phyloP scores from a whole-genome alignment of 2,329 filamentous ascomycete species.

The Neonectria magnoliae region DNA sequence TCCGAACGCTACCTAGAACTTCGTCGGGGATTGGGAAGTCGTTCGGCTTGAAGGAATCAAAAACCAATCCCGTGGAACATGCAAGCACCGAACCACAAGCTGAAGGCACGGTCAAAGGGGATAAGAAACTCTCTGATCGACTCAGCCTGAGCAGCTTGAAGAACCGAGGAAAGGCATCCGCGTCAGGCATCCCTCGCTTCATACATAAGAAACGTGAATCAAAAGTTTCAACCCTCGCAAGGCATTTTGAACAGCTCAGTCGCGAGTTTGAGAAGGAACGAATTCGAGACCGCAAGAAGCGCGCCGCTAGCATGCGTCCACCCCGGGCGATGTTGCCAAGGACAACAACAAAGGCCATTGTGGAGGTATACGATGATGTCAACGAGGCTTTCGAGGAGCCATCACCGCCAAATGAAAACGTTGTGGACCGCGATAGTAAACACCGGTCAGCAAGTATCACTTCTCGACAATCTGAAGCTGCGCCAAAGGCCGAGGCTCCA shows the following conservation, averaged over 20 bases:
- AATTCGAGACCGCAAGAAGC: conserved; percentile 82
- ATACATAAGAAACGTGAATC: conserved; percentile 78
- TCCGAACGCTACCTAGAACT: conserved; percentile 56
- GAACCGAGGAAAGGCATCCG: conserved; percentile 60
- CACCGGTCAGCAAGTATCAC: conserved; percentile 40
- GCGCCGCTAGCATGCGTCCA: conserved; percentile 77
- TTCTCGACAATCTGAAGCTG: conserved; percentile 43
- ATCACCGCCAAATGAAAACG: conserved; percentile 61
- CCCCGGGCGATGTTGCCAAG: conserved; percentile 85
- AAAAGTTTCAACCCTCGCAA: conserved; percentile 89
- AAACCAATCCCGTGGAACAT: conserved; percentile 40
- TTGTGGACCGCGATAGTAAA: conserved; percentile 45
- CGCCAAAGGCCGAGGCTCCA: conserved; percentile 24
- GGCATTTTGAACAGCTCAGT: conserved; percentile 96
- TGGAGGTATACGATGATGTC: conserved; percentile 94
- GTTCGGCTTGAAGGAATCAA: conserved; percentile 49
- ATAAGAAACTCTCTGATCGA: conserved; percentile 82
- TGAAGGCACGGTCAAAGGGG: conserved; percentile 60
- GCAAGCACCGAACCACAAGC: conserved; percentile 36
- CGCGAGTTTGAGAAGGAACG: conserved; percentile 97
- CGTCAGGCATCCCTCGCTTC: conserved; percentile 90
- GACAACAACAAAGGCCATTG: conserved; percentile 92
- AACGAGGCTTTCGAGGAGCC: conserved; percentile 90
- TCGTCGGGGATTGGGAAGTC: conserved; percentile 58
- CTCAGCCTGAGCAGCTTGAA: conserved; percentile 75